phyloP scores from a whole-genome alignment of 768 basidiomycete species.

The Hortiboletus flavorubellus region DNA sequence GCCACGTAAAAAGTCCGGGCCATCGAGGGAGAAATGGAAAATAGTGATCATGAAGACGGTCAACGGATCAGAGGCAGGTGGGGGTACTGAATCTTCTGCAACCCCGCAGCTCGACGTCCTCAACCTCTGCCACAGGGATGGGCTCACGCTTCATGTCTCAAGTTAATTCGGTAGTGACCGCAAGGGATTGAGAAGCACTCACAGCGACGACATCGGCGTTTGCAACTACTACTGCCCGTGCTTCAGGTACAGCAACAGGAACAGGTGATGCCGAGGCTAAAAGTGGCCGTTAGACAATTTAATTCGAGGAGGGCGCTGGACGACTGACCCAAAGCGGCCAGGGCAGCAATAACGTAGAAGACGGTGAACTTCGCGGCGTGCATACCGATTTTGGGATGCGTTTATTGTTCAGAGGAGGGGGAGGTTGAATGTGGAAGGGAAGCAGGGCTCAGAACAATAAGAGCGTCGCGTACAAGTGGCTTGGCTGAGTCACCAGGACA shows the following conservation, averaged over 20 bases:
- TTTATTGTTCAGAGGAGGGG: conserved; percentile 27
- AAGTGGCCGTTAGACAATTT: background rate
- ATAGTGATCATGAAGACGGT: background rate
- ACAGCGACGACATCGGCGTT: conserved; percentile 16
- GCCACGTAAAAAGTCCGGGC: background rate
- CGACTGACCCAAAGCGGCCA: conserved; percentile 26
- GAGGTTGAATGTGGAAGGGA: background rate
- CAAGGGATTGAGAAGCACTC: background rate
- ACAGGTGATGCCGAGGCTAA: conserved; percentile 29
- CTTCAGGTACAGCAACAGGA: conserved; percentile 15
- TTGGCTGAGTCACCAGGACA: conserved; percentile 14
- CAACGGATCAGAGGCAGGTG: conserved; percentile 10
- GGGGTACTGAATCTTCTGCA: conserved; percentile 4
- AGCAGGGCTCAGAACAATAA: conserved; percentile 30
- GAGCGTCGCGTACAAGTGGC: conserved; percentile 17
- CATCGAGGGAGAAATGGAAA: background rate
- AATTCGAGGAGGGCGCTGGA: background rate
- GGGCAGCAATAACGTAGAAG: conserved; percentile 28
- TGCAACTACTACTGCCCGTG: background rate
- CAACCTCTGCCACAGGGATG: no score
- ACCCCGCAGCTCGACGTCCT: no score
- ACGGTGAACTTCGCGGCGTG: conserved; percentile 24
- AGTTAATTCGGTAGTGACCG: background rate
- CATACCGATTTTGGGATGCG: conserved; percentile 25
- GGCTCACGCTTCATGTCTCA: conserved; percentile 6